phyloP scores from a whole-genome alignment of 1,139 yeast species.

The Maudiozyma humilis region DNA sequence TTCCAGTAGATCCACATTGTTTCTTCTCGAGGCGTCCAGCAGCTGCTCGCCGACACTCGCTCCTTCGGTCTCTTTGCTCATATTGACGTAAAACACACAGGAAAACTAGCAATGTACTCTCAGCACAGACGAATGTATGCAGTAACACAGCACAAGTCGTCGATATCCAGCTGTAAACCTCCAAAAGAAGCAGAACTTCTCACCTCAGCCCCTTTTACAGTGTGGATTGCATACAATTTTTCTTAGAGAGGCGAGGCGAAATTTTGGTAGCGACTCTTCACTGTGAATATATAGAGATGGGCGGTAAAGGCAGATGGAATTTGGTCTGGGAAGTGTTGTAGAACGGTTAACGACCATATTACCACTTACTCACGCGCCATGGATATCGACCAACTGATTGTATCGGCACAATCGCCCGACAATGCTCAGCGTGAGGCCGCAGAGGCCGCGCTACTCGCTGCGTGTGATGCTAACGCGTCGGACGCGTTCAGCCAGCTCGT shows the following conservation, averaged over 20 bases:
- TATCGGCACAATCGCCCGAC: conserved; percentile 29
- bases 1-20: conserved; percentile 68
- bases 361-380: neutral
- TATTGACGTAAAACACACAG: neutral
- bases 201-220: too few relatives aligned
- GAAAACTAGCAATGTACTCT: neutral
- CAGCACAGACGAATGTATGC: neutral
- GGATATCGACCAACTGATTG: conserved; percentile 15
- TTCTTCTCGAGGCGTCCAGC: conserved; percentile 79
- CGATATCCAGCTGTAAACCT: too few relatives aligned
- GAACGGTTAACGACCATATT: too few relatives aligned
- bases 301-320: too few relatives aligned
- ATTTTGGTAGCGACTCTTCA: too few relatives aligned
- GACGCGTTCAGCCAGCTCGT: conserved; percentile 25
- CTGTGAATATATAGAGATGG: too few relatives aligned
- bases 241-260: too few relatives aligned
- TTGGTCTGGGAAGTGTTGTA: too few relatives aligned
- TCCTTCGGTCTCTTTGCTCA: conserved; percentile 38
- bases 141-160: too few relatives aligned
- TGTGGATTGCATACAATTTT: too few relatives aligned
- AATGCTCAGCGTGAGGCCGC: conserved; percentile 30
- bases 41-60: conserved; percentile 76
- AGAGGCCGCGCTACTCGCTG: conserved; percentile 26
- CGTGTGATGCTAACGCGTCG: conserved; percentile 31
- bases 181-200: too few relatives aligned